Base-by-base conservation (phyloP, 2,329 filamentous ascomycete genomes). In the Boeremia exigua region DNA sequence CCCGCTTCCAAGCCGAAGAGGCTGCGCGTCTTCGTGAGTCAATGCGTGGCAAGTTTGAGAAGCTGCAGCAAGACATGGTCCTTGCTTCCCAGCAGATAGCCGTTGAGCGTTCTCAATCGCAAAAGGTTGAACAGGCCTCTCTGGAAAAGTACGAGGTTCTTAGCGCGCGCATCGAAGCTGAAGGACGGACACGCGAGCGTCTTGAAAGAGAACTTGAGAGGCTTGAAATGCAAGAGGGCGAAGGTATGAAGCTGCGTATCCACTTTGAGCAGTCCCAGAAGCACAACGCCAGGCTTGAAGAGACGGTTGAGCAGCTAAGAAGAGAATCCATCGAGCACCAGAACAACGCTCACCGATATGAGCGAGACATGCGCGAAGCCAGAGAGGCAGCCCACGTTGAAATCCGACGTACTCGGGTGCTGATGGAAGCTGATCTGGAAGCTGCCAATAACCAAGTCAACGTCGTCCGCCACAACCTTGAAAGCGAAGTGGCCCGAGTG, bases 21-120 rank as follows among this genome's bases (percentile, higher is more conserved):
- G 94, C 92, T 68, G 87, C 93, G 69, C 87, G 89, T 60, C 85
- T 96, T 56, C 88, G 92, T 54, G 91, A 96, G 72, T 87, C 84
- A 58, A 93, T 96, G 85, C 88, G 92, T 63, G 81, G 82, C 72
- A 96, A 95, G 76, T 90, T 97, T 68, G 86, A 94, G 65, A 87
- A 87, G 56, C 81, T 99, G 34, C 93, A 98, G 75, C 86, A 92
- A 60, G 92, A 97, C 65, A 94, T 98, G 88, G 85, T 87, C 29
- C 82, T 82, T 52, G 90, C 92, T 44, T 88, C 91, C 48, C 86
- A 86, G 42, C 89, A 96, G 59, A 87, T 97, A 59, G 87, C 89
- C 19, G 87, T 90, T 66, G 93, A 98, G 71, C 94, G 93, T 71
- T 86, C 89, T 28, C 83, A 85, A 32, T 93, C 90, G 78, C 86